Percentiles rank a stretch among this genome's conserved stretches.
These are phyloP conservation scores for Torulaspora delbrueckii DNA, from an alignment of 805 yeast genomes.

Conservation along the genomic window DNA sequence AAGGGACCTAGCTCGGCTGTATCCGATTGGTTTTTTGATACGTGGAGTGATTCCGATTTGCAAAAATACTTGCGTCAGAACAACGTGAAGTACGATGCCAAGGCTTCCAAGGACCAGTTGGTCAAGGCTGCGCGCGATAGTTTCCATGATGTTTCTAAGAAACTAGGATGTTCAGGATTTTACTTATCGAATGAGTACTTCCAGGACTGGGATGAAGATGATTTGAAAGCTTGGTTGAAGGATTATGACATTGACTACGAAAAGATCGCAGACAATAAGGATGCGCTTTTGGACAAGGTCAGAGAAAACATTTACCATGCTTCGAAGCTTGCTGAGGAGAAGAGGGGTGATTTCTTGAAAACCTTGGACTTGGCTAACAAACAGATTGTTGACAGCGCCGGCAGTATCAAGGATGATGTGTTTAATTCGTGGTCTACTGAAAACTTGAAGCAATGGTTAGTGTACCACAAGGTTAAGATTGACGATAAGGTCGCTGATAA, in stretches of 20 bases:
- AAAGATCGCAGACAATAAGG: conserved; percentile 40
- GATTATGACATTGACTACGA: conserved; percentile 40
- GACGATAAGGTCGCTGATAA: conserved; percentile 34
- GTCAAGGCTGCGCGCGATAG: conserved; percentile 40
- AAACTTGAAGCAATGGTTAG: conserved; percentile 53
- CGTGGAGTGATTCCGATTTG: conserved; percentile 41
- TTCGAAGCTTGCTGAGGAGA: conserved; percentile 37
- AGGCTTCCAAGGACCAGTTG: conserved; percentile 39
- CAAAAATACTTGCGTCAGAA: conserved; percentile 33
- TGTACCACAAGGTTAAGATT: conserved; percentile 40
- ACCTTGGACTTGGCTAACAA: conserved; percentile 38
- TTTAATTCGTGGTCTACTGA: conserved; percentile 50
- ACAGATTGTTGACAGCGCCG: conserved; percentile 38
- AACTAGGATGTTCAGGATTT: conserved; percentile 37
- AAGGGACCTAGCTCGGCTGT: conserved; percentile 13
- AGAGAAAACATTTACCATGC: conserved; percentile 44
- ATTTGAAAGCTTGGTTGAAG: conserved; percentile 46
- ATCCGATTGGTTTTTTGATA: conserved; percentile 45
- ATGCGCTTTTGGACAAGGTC: conserved; percentile 44
- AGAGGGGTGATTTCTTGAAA: conserved; percentile 39
- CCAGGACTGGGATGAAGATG: conserved; percentile 48
- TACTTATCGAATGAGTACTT: conserved; percentile 53
- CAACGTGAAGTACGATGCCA: conserved; percentile 30
- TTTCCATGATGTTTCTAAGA: conserved; percentile 39
- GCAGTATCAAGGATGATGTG: conserved; percentile 40